Base-by-base conservation (phyloP, 2,329 filamentous ascomycete species). In the Mollisiaceae sp. region DNA sequence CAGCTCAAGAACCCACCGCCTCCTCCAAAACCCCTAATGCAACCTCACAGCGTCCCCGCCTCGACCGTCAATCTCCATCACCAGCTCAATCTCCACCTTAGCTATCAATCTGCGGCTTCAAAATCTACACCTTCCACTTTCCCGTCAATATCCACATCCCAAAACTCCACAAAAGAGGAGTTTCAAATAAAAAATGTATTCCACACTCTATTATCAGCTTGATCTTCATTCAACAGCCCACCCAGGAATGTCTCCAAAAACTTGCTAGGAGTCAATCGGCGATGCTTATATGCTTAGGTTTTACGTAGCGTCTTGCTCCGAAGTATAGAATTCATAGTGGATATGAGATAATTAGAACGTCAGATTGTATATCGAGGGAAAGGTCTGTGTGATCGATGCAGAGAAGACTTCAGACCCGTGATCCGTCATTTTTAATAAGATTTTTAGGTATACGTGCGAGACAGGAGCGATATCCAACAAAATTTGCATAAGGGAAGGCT, bases 21-120 rank as follows among this genome's bases (percentile, higher is more conserved):
- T 70, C 66, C 75, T 77, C 5, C 83, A 83, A 76, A 82, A 86
- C 0, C 78, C 79, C 70, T 90, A 86, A 75, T 89, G 89, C 0
- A 87, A 70, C 22, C 79, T 79, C 0, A 80, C 86, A 35, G 89
- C 82, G 68, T 81, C 60, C 83, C 78, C 0, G 79, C 80, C 2
- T 76, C 70, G 0, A 79, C 41, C 0, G 83, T 80, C 20, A 86
- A 65, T 12, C 80, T 83, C 1, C n/a, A n/a, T 80, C 79, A 14
- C 77, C 83, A 2, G 80, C 79, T 15, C 78, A 82, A n/a, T n/a
- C n/a, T n/a, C n/a, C n/a, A n/a, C n/a, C n/a, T n/a, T n/a, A n/a
- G n/a, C n/a, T n/a, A n/a, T n/a, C n/a, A n/a, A n/a, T 74, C 78
- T 81, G 86, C 8, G 77, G 74, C 77, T 81, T 82, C 0, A 78